These are phyloP conservation scores for Starmerella apicola DNA, from an alignment of 805 yeast genomes.

Conservation along the genomic window DNA sequence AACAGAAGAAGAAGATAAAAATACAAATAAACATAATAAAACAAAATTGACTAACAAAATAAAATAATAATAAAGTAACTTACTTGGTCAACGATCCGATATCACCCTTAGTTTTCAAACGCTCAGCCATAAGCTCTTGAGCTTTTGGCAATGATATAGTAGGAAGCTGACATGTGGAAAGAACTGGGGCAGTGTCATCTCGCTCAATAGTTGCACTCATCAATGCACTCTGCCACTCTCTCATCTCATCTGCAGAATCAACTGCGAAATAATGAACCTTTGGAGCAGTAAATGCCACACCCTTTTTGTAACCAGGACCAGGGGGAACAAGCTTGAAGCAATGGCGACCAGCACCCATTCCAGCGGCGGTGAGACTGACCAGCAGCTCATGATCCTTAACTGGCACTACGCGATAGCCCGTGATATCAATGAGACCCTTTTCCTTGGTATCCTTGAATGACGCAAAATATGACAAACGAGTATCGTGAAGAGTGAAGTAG, in stretches of 20 bases:
- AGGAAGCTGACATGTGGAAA: constrained; percentile 90
- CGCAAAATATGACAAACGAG: constrained; percentile 78
- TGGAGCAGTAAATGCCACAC: constrained; percentile 91
- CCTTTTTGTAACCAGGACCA: constrained; percentile 91
- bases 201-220: constrained; percentile 94
- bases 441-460: constrained; percentile 69
- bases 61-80: background rate
- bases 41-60: background rate
- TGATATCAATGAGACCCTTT: constrained; percentile 87
- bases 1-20: background rate
- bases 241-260: constrained; percentile 80
- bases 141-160: constrained; percentile 81
- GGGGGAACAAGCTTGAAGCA: constrained; percentile 93
- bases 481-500: constrained; percentile 77
- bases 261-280: constrained; percentile 94
- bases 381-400: constrained; percentile 64
- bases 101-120: constrained; percentile 40
- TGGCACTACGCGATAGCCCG: constrained; percentile 84
- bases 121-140: constrained; percentile 70
- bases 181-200: constrained; percentile 83
- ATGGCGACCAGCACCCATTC: constrained; percentile 85
- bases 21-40: background rate
- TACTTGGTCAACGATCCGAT: constrained; percentile 13
- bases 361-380: constrained; percentile 78
- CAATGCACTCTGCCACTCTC: constrained; percentile 87